Percentiles rank a stretch among this genome's conserved stretches.
Evolutionary conservation across 2,329 filamentous ascomycete species (phyloP).

Genomic region (Hortaea werneckii): DNA sequence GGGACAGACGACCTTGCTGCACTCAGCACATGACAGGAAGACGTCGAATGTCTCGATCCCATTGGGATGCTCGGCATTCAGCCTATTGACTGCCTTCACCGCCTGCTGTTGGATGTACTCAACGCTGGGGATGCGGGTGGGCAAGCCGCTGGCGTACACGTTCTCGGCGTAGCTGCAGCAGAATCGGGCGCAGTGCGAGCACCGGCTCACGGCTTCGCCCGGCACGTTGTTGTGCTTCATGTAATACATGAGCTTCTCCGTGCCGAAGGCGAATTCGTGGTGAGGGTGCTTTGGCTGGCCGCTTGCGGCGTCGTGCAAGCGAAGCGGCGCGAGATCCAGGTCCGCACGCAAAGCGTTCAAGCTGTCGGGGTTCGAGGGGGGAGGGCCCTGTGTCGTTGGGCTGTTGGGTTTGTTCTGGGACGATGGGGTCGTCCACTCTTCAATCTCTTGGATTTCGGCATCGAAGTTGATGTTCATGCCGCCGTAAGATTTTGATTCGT

Average conservation of each 20-base stretch:
- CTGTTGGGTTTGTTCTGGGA: neutral
- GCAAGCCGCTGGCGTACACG: neutral
- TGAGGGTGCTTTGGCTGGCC: neutral
- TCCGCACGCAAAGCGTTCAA: neutral
- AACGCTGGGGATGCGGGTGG: no score
- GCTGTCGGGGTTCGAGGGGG: neutral
- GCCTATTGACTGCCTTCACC: conserved; percentile 2
- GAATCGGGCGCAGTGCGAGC: conserved; percentile 4
- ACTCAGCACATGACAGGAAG: conserved; percentile 13
- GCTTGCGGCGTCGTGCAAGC: neutral
- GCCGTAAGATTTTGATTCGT: neutral
- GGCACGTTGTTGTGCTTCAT: neutral
- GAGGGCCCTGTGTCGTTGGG: neutral
- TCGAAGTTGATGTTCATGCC: neutral
- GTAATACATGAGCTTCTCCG: conserved; percentile 3
- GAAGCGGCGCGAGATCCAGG: neutral
- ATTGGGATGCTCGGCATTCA: conserved; percentile 3
- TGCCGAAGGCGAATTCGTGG: neutral
- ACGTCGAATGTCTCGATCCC: conserved; percentile 11
- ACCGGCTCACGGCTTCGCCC: neutral
- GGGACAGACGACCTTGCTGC: conserved; percentile 10
- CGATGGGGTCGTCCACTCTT: neutral
- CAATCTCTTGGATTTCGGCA: neutral
- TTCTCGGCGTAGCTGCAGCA: neutral
- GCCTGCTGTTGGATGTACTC: conserved; percentile 3